These are phyloP conservation scores for Pseudopithomyces maydicus DNA, from an alignment of 2,329 filamentous ascomycete species.

Conservation along the genomic window DNA sequence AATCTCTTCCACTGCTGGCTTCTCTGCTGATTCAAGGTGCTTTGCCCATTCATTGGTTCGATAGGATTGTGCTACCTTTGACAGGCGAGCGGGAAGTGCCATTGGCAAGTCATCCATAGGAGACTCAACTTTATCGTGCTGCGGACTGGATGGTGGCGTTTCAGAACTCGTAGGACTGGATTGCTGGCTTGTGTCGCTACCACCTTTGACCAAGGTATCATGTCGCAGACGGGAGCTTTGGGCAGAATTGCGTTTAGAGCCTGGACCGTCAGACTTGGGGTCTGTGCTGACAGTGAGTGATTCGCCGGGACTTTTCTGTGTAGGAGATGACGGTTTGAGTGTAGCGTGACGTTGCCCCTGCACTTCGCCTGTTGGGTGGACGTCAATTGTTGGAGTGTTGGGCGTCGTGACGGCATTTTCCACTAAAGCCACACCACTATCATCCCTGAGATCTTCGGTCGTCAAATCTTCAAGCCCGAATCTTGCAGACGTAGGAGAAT, in stretches of 20 bases:
- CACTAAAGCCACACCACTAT: neutral
- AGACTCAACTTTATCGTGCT: conserved; percentile 42
- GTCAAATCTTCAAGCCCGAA: neutral
- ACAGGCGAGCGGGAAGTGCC: conserved; percentile 71
- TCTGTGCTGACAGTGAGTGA: conserved; percentile 38
- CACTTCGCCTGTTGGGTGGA: neutral
- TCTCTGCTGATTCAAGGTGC: conserved; percentile 78
- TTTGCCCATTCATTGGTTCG: conserved; percentile 97
- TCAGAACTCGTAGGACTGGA: conserved; percentile 51
- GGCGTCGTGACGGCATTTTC: neutral
- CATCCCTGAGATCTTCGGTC: neutral
- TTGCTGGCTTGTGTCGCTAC: conserved; percentile 22
- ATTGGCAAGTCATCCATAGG: conserved; percentile 53
- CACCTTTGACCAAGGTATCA: conserved; percentile 24
- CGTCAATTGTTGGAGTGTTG: neutral
- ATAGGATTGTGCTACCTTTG: conserved; percentile 79
- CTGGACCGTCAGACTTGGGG: conserved; percentile 28
- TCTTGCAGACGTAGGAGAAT: conserved; percentile 29
- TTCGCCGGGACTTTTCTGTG: conserved; percentile 12
- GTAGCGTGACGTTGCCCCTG: too few relatives aligned
- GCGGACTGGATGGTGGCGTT: conserved; percentile 26
- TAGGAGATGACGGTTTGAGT: neutral
- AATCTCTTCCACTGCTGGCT: conserved; percentile 68
- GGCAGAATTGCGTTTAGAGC: conserved; percentile 11
- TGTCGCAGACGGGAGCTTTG: conserved; percentile 23